Base-by-base conservation (phyloP, 2,329 filamentous ascomycete genomes). In the Neoarthrinium moseri region DNA sequence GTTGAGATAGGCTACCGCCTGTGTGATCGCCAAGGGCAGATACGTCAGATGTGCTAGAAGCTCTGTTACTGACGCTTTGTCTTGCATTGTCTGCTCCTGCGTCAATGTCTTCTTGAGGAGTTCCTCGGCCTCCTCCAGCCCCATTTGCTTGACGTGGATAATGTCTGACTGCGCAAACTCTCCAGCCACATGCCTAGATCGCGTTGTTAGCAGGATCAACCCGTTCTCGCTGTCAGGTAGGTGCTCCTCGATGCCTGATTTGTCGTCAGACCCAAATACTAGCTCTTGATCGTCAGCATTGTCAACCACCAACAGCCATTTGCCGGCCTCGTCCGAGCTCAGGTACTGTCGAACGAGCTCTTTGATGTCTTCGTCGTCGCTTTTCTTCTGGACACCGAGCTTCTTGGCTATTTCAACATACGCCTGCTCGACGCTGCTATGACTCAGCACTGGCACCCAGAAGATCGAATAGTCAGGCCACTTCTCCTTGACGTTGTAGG, bases 301-400 rank as follows among this genome's bases (percentile, higher is more conserved):
- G 13, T 46, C 29, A 1, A 21, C 36, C 3, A 42, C 32, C 7
- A 46, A 18, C 6, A 39, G 11, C 27, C 30, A 23, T 11, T 36
- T 36, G 11, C 38, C 26, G 4, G 22, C n/a, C 2, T 22, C 4
- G 23, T 56, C 50, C 1, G 56, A 61, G 32, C 49, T 56, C 0
- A 70, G 53, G 17, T 63, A 51, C 4, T 42, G 37, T 11, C 78
- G 71, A 54, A 87, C 81, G 64, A 81, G 74, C 53, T 84, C 79
- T 43, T 78, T 75, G 29, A 82, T 56, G 50, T 87, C 83, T 37
- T 69, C 66, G 48, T 81, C 80, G 42, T 77, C 66, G 6, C 53
- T 53, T 37, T 74, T 74, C 2, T 76, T 67, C 11, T 68, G 30
- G 6, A 67, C 51, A 1, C 46, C 35, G 11, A 72, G 56, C 53